phyloP scores from a whole-genome alignment of 768 basidiomycete genomes.

The Wakefieldia striispora region DNA sequence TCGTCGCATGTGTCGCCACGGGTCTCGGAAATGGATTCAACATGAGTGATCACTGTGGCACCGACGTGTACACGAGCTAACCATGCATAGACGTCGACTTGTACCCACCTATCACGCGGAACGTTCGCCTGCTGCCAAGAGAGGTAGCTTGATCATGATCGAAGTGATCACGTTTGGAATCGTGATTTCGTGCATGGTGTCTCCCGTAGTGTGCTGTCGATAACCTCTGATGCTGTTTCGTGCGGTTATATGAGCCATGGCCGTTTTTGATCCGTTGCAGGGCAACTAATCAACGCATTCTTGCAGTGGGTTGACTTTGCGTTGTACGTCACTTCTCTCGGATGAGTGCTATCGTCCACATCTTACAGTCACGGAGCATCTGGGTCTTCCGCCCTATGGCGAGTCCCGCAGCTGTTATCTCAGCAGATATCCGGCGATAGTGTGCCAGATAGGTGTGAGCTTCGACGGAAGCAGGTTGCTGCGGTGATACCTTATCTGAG shows the following conservation, averaged over 20 bases:
- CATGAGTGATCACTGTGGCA: constrained; percentile 28
- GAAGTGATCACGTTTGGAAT: constrained; percentile 67
- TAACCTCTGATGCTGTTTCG: neutral
- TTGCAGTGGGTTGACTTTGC: constrained; percentile 63
- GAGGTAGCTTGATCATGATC: constrained; percentile 64
- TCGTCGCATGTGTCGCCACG: constrained; percentile 58
- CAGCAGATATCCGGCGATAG: constrained; percentile 73
- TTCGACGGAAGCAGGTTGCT: constrained; percentile 45
- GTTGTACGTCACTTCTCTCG: constrained; percentile 36
- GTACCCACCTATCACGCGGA: constrained; percentile 66
- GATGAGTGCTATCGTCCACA: neutral
- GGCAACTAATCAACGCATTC: constrained; percentile 3
- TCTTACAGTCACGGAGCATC: constrained; percentile 47
- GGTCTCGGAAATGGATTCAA: constrained; percentile 68
- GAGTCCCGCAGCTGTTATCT: too few species aligned
- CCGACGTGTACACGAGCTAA: neutral
- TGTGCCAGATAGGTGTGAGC: constrained; percentile 71
- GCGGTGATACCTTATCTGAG: constrained; percentile 52
- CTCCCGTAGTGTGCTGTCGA: neutral
- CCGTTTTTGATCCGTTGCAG: neutral
- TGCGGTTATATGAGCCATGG: constrained; percentile 22
- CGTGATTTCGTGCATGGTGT: constrained; percentile 52
- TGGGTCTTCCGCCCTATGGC: constrained; percentile 55
- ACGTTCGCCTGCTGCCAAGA: constrained; percentile 55
- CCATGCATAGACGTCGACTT: constrained; percentile 53